phyloP scores from a whole-genome alignment of 2,329 filamentous ascomycete genomes.

The Huntiella abstrusa region DNA sequence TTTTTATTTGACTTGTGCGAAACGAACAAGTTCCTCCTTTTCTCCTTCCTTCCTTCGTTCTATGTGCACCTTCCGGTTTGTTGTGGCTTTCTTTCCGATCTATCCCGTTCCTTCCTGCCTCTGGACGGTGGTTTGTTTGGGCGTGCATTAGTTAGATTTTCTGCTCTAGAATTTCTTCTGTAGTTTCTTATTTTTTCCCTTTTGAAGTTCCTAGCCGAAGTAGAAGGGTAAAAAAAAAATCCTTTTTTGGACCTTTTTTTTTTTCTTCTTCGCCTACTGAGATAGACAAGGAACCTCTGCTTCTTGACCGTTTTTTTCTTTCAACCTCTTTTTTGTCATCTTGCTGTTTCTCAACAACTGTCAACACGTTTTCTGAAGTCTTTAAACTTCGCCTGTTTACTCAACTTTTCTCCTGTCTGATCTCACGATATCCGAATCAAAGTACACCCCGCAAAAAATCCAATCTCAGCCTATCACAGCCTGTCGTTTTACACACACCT shows the following conservation, averaged over 20 bases:
- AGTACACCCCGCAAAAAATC: no score
- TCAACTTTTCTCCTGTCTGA: no score
- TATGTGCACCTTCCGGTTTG: not conserved
- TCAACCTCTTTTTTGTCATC: no score
- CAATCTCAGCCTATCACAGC: no score
- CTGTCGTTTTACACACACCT: no score
- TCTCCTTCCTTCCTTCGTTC: not conserved
- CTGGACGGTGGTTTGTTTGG: not conserved
- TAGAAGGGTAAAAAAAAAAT: not conserved
- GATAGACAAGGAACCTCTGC: no score
- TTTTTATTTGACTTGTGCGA: no score
- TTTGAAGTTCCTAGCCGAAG: conserved; percentile 1
- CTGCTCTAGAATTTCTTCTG: not conserved
- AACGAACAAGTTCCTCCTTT: not conserved
- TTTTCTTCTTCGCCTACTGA: conserved; percentile 16
- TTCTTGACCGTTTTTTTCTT: no score
- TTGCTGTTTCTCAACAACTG: no score
- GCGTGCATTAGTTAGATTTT: not conserved
- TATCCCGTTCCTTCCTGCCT: not conserved
- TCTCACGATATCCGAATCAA: no score
- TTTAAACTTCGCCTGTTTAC: no score
- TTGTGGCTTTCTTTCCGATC: not conserved
- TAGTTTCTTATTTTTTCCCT: not conserved
- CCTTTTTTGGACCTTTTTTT: not conserved
- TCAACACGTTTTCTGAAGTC: no score